These are phyloP conservation scores for Coelastrella sp. DNA, from an alignment of 139 green algal genomes.

Conservation along the genomic window DNA sequence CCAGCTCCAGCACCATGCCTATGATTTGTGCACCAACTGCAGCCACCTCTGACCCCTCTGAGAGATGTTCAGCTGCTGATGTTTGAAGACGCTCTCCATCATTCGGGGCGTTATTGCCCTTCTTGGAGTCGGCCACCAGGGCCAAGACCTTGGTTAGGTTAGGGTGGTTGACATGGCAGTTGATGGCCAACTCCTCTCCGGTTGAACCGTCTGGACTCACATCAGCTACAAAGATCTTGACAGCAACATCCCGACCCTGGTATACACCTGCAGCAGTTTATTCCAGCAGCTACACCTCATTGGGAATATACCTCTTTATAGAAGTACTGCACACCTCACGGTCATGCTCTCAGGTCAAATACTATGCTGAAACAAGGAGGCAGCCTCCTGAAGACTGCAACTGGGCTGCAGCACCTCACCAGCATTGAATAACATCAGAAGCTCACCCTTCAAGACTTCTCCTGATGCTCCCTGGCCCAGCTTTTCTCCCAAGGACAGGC, in stretches of 20 bases:
- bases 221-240: slow-evolving; percentile 84
- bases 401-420: not conserved
- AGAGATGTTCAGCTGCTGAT: slow-evolving; percentile 1
- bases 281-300: not conserved
- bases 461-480: slow-evolving; percentile 85
- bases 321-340: no score
- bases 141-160: slow-evolving; percentile 76
- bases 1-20: slow-evolving; percentile 71
- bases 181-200: slow-evolving; percentile 80
- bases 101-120: not conserved
- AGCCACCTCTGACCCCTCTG: not conserved
- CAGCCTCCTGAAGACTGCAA: not conserved
- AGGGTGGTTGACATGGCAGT: slow-evolving; percentile 68
- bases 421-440: not conserved
- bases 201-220: slow-evolving; percentile 63
- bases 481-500: slow-evolving; percentile 68
- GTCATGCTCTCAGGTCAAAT: no score
- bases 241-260: slow-evolving; percentile 66
- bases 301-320: no score
- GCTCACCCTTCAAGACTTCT: slow-evolving; percentile 69
- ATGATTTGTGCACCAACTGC: not conserved
- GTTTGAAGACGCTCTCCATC: not conserved
- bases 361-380: not conserved
- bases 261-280: slow-evolving; percentile 11
- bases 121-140: slow-evolving; percentile 28